Evolutionary conservation across 148 eudicot genomes (phyloP).

Genomic region (Chenopodium suecicum): DNA sequence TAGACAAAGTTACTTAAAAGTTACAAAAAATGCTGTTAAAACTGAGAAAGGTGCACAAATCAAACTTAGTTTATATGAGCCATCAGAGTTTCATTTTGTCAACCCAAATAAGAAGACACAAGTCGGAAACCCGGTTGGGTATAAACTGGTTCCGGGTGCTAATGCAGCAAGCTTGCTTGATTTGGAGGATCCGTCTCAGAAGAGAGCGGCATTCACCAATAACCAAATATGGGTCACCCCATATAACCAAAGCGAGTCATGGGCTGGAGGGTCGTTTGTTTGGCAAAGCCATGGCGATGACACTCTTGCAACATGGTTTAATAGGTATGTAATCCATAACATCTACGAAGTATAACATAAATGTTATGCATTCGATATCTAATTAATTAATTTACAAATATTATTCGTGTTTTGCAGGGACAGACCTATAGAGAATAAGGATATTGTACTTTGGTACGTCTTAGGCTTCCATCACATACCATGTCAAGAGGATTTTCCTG

Average conservation of each 20-base stretch:
- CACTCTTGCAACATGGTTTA: constrained; percentile 85
- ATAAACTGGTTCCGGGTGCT: constrained; percentile 84
- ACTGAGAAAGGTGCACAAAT: constrained; percentile 93
- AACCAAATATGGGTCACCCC: constrained; percentile 98
- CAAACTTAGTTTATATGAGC: constrained; percentile 84
- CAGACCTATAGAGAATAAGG: constrained; percentile 73
- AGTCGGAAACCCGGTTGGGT: constrained; percentile 89
- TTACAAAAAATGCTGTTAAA: constrained; percentile 68
- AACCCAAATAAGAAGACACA: constrained; percentile 71
- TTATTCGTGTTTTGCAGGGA: constrained; percentile 50
- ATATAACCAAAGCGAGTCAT: constrained; percentile 70
- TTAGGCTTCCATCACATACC: constrained; percentile 91
- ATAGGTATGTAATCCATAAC: constrained; percentile 41
- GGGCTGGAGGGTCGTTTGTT: constrained; percentile 91
- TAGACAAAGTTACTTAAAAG: constrained; percentile 77
- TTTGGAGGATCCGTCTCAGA: constrained; percentile 82
- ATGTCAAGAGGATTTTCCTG: constrained; percentile 88
- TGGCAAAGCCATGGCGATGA: constrained; percentile 91
- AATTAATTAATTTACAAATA: too few species aligned
- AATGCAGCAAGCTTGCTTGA: constrained; percentile 93
- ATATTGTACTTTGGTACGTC: constrained; percentile 86
- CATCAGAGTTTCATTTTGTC: constrained; percentile 74
- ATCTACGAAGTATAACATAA: background rate
- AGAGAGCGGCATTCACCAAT: constrained; percentile 81
- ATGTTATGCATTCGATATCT: too few species aligned